Conservation (phyloP, 257 asterid species). For the Thymus quinquecostatus region DNA sequence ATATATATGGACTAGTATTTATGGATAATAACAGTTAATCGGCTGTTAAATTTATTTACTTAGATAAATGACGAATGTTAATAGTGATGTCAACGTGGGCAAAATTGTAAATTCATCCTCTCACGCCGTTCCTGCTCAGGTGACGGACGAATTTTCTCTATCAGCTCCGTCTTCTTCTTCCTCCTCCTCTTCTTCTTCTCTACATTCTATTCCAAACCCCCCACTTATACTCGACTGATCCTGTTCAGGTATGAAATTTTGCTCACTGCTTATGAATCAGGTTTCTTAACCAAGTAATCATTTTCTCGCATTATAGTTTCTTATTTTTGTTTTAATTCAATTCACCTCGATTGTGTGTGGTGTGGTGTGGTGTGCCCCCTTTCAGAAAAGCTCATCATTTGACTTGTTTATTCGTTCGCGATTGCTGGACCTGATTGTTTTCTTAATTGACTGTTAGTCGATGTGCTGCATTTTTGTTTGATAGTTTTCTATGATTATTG, state of each 20-base stretch:
- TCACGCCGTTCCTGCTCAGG: slow-evolving; percentile 32
- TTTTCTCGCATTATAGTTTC: slow-evolving; percentile 9
- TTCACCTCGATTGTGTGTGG: background rate
- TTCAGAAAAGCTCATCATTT: background rate
- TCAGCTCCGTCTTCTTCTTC: slow-evolving; percentile 20
- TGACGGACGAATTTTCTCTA: slow-evolving; percentile 25
- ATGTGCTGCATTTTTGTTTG: slow-evolving; percentile 2
- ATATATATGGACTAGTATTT: no score
- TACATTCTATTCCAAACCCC: no score
- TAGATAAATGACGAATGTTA: no score
- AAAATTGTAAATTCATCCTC: slow-evolving; percentile 26
- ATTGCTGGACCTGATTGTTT: slow-evolving; percentile 30
- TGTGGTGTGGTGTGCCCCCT: background rate
- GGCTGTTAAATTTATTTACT: no score
- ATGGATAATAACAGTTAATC: no score
- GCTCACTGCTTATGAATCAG: slow-evolving; percentile 29
- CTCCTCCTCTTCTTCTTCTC: background rate
- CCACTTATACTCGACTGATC: background rate
- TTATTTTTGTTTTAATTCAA: background rate
- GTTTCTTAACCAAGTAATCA: slow-evolving; percentile 18
- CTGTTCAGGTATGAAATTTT: background rate
- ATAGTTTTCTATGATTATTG: slow-evolving; percentile 23
- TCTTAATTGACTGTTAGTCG: slow-evolving; percentile 4
- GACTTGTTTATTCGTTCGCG: background rate
- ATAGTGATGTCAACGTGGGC: background rate